Evolutionary conservation across 1,139 yeast species (phyloP), one percentile per base, ranked within the genome.

Genomic region (Yamadazyma membranifaciens): DNA sequence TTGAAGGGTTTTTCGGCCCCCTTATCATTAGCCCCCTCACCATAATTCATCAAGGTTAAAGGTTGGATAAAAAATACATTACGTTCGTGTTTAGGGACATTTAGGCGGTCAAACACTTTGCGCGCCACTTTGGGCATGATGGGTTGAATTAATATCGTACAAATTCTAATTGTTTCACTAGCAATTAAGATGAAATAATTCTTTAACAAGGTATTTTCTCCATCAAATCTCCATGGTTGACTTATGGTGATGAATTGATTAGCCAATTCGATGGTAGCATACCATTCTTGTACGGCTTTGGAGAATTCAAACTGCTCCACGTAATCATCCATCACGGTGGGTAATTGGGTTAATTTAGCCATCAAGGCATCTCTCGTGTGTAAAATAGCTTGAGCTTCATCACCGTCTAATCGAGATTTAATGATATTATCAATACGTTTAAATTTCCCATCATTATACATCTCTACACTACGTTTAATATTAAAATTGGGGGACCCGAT

Each of bases 401-500:
- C 46, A 42, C 59, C 47, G 22, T 43, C 38, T 6, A 45, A 32
- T 36, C 44, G 37, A 1, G 40, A 28, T 3, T 34, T 34, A 13
- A 67, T 55, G 1, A 62, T 11, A 4, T 39, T 41, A 6, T 65
- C 67, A 26, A 69, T 62, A 30, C 53, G 42, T 0, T 46, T 50
- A 44, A 49, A 69, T 24, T 50, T 44, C 0, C 66, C 64, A 1
- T 48, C 36, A 9, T 47, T 38, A 28, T 41, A 48, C 20, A 39
- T 49, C 12, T 48, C 39, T 6, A 71, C 66, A 9, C 87, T 73
- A 26, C 75, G 60, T n/a, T 58, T 56, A 15, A 87, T 70, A 53
- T 75, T 63, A 54, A 92, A 91, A 42, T 81, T 79, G 15, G 75
- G 69, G 0, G 92, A 88, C 38, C 95, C 82, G 35, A 83, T 76